Evolutionary conservation across 1,139 yeast species (phyloP).

Genomic region (Kazachstania sp.): DNA sequence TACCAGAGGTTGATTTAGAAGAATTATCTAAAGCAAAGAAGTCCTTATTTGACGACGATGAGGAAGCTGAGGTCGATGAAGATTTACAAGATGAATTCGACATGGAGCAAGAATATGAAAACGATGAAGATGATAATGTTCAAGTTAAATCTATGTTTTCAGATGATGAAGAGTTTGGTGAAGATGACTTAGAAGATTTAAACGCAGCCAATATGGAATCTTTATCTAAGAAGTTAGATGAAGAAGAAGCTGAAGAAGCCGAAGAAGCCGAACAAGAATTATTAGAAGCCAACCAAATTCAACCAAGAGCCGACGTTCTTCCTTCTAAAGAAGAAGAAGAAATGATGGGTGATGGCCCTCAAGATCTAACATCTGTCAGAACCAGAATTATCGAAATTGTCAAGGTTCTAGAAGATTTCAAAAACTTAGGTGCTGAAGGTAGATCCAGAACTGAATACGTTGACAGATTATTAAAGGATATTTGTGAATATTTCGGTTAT

Average conservation of each 20-base stretch:
- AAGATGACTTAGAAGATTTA: conserved; percentile 70
- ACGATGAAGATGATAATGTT: conserved; percentile 40
- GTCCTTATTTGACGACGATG: conserved; percentile 72
- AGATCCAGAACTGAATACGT: conserved; percentile 75
- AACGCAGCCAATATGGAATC: conserved; percentile 88
- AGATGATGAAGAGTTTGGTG: conserved; percentile 61
- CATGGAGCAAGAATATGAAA: conserved; percentile 45
- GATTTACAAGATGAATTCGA: conserved; percentile 49
- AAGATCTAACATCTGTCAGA: conserved; percentile 73
- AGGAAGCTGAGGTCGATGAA: conserved; percentile 42
- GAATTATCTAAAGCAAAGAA: conserved; percentile 60
- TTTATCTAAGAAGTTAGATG: conserved; percentile 58
- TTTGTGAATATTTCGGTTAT: conserved; percentile 93
- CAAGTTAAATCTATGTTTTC: conserved; percentile 75
- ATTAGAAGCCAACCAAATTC: conserved; percentile 47
- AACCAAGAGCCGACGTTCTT: conserved; percentile 62
- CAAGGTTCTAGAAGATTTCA: conserved; percentile 90
- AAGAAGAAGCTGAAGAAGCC: conserved; percentile 64
- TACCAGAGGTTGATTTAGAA: conserved; percentile 58
- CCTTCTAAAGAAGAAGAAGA: conserved; percentile 57
- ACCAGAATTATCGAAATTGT: conserved; percentile 94
- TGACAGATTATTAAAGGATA: conserved; percentile 70
- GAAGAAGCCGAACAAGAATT: conserved; percentile 73
- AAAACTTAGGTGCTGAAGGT: conserved; percentile 76
- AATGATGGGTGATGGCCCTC: conserved; percentile 43